A percentile compares a stretch with the other conserved stretches of the same genome.
phyloP scores from a whole-genome alignment of 352 stramenopile genomes.

The Phytophthora chlamydospora region DNA sequence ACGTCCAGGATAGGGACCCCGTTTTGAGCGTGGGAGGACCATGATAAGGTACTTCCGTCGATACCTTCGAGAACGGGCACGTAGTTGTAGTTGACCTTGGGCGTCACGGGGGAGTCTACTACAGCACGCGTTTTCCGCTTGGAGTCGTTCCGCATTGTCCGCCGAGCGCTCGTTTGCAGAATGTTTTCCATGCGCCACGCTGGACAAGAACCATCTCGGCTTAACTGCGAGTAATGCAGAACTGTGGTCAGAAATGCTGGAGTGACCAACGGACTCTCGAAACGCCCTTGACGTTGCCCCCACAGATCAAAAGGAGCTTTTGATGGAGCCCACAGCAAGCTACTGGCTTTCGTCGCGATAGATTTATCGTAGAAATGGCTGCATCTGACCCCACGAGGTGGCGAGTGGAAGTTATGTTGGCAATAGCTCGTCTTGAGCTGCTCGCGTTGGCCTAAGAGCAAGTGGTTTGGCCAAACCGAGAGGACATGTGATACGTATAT shows the following conservation, averaged over 20 bases:
- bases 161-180: conserved; percentile 14
- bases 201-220: conserved; percentile 2
- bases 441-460: too few species aligned
- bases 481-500: too few species aligned
- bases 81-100: conserved; percentile 27
- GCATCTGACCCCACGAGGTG: background rate
- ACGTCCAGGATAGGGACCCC: conserved; percentile 37
- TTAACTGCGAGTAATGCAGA: conserved; percentile 17
- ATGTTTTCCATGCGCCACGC: conserved; percentile 11
- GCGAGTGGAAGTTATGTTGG: too few species aligned
- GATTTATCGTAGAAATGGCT: background rate
- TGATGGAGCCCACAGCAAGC: conserved; percentile 2
- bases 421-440: too few species aligned
- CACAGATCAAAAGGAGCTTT: conserved; percentile 6
- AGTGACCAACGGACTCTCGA: conserved; percentile 16
- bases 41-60: conserved; percentile 23
- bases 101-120: conserved; percentile 12
- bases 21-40: conserved; percentile 16
- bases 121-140: conserved; percentile 19
- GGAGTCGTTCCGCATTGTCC: conserved; percentile 25
- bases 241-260: conserved; percentile 27
- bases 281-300: conserved; percentile 12
- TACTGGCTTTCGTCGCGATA: conserved; percentile 12
- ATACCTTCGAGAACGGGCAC: conserved; percentile 37
- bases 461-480: too few species aligned